Evolutionary conservation across 2,329 filamentous ascomycete species (phyloP).

Genomic region (Thielaviopsis populi): DNA sequence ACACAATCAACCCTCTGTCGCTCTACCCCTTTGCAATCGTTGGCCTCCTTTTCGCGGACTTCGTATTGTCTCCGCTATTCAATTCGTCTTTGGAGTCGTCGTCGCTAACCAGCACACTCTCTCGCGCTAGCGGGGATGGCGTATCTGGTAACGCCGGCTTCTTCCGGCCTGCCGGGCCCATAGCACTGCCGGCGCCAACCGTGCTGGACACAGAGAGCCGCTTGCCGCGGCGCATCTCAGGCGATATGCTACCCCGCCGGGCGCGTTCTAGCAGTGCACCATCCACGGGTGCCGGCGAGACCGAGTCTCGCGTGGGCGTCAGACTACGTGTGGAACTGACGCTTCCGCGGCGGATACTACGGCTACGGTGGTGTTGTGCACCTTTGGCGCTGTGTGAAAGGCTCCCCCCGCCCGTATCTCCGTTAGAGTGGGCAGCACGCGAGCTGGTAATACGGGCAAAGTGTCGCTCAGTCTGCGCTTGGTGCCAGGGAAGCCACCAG

Average conservation of each 20-base stretch:
- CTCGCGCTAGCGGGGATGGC: conserved; percentile 13
- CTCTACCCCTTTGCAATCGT: background rate
- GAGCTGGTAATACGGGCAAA: conserved; percentile 16
- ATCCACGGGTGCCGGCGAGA: conserved; percentile 20
- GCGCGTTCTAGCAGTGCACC: conserved; percentile 20
- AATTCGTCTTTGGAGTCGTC: conserved; percentile 6
- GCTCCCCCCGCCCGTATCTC: conserved; percentile 24
- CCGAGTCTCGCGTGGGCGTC: conserved; percentile 32
- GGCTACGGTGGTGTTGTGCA: conserved; percentile 33
- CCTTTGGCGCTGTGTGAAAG: conserved; percentile 24
- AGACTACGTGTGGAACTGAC: conserved; percentile 36
- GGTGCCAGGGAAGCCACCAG: conserved; percentile 69
- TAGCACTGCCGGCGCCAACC: background rate
- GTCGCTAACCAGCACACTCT: conserved; percentile 8
- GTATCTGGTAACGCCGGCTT: conserved; percentile 1
- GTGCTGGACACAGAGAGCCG: conserved; percentile 12
- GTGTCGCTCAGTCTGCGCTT: conserved; percentile 23
- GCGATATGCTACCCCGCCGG: conserved; percentile 11
- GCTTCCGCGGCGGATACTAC: conserved; percentile 38
- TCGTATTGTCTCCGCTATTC: background rate
- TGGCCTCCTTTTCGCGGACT: conserved; percentile 3
- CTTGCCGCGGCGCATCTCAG: conserved; percentile 13
- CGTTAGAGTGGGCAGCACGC: conserved; percentile 25
- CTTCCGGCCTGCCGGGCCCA: conserved; percentile 4
- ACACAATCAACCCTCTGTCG: background rate